Percentiles rank a stretch among this genome's conserved stretches.
phyloP scores from a whole-genome alignment of 495 filamentous ascomycete genomes.

The Podospora appendiculata region DNA sequence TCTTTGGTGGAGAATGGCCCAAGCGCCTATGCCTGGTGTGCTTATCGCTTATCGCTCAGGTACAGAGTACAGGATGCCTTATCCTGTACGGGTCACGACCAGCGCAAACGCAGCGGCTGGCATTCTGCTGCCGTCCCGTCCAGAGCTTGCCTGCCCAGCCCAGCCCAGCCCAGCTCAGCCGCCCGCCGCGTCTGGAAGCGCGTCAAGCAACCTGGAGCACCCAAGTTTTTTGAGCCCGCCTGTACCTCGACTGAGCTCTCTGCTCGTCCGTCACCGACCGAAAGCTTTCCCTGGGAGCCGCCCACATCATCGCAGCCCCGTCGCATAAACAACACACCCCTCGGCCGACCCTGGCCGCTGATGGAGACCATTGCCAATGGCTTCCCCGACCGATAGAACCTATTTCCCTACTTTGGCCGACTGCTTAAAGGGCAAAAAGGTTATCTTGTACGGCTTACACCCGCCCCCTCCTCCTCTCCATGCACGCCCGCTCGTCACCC shows the following conservation, averaged over 20 bases:
- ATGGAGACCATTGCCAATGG: slow-evolving; percentile 56
- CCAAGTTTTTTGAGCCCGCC: neutral
- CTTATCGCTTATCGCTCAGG: slow-evolving; percentile 6
- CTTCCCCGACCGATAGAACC: slow-evolving; percentile 41
- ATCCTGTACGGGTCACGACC: too few species aligned
- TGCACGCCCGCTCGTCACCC: neutral
- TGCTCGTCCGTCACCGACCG: too few species aligned
- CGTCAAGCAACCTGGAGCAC: slow-evolving; percentile 12
- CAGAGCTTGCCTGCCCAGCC: neutral
- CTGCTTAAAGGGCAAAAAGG: slow-evolving; percentile 36
- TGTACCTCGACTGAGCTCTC: too few species aligned
- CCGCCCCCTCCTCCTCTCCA: slow-evolving; percentile 29
- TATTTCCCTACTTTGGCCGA: slow-evolving; percentile 43
- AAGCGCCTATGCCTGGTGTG: neutral
- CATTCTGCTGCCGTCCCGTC: neutral
- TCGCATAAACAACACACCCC: slow-evolving; percentile 4
- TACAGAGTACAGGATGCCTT: too few species aligned
- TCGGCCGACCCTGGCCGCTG: slow-evolving; percentile 8
- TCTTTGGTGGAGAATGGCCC: neutral
- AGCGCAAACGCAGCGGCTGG: neutral
- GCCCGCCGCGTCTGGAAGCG: slow-evolving; percentile 13
- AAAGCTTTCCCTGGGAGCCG: neutral
- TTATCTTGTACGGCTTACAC: slow-evolving; percentile 34
- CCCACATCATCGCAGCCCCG: slow-evolving; percentile 3
- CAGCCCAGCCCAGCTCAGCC: slow-evolving; percentile 1